These are phyloP conservation scores for Arctostaphylos glauca DNA, from an alignment of 148 eudicot species.

Conservation along the genomic window DNA sequence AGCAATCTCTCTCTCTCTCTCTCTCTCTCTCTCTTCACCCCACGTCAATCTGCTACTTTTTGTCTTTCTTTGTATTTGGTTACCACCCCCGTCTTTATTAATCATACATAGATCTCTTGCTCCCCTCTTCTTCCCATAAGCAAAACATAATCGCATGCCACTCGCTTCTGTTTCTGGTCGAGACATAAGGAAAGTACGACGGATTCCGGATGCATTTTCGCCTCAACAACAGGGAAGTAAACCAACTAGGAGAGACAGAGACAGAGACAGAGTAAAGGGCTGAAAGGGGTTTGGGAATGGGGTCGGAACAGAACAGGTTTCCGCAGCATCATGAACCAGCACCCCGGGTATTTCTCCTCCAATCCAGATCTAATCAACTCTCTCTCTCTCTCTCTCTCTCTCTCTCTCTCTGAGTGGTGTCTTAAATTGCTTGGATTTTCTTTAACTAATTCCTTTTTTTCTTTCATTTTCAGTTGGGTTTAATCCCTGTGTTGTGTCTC, in stretches of 20 bases:
- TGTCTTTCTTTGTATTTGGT: conserved; percentile 8
- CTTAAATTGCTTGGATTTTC: neutral
- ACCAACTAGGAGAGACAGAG: neutral
- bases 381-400: too few relatives aligned
- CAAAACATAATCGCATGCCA: neutral
- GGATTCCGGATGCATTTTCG: neutral
- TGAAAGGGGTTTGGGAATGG: conserved; percentile 31
- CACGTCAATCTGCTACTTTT: conserved; percentile 12
- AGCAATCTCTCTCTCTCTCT: neutral
- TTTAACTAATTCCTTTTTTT: neutral
- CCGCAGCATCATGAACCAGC: conserved; percentile 44
- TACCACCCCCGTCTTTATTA: neutral
- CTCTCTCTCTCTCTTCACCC: neutral
- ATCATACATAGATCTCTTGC: neutral
- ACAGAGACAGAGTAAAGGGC: neutral
- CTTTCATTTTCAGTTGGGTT: neutral
- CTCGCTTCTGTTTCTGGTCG: neutral
- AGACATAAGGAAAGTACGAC: conserved; percentile 2
- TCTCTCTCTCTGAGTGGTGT: neutral
- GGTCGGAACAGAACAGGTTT: conserved; percentile 68
- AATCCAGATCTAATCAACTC: conserved; percentile 10
- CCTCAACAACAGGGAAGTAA: conserved; percentile 6
- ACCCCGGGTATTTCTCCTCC: conserved; percentile 40
- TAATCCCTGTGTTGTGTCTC: neutral
- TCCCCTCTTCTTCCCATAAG: neutral